Conservation (phyloP, 2,329 filamentous ascomycete genomes). For the Phialophora macrospora region DNA sequence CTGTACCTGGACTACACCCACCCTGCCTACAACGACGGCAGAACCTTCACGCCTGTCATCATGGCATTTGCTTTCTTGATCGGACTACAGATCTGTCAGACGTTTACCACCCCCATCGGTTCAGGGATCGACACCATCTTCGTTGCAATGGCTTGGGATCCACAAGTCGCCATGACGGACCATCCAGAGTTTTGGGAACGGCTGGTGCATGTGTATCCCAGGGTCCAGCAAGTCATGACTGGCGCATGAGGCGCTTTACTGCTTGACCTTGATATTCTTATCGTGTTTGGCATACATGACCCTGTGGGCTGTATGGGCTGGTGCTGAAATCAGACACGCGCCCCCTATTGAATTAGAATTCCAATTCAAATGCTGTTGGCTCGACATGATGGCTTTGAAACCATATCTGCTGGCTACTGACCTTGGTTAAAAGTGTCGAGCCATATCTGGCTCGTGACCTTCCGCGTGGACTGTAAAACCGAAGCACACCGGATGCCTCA, state of each 20-base stretch:
- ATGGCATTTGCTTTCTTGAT: constrained; percentile 88
- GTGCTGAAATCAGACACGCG: neutral
- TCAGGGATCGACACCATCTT: constrained; percentile 94
- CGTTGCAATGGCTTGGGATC: constrained; percentile 72
- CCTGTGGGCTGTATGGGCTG: neutral
- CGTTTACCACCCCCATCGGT: constrained; percentile 85
- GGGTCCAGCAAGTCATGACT: constrained; percentile 69
- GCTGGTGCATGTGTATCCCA: constrained; percentile 81
- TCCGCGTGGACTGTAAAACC: no score
- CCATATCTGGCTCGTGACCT: neutral
- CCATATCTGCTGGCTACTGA: neutral
- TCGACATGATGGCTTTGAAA: neutral
- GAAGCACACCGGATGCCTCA: neutral
- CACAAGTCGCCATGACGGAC: constrained; percentile 72
- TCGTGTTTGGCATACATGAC: neutral
- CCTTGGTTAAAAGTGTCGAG: neutral
- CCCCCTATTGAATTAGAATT: neutral
- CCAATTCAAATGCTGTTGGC: neutral
- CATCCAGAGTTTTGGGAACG: constrained; percentile 80
- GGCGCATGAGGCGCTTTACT: constrained; percentile 1
- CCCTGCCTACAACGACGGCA: constrained; percentile 75
- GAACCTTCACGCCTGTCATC: constrained; percentile 72
- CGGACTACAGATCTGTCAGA: constrained; percentile 84
- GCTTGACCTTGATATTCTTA: neutral
- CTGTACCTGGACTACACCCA: constrained; percentile 83